Evolutionary conservation across 441 rosid genomes (phyloP), one percentile per base, ranked within the genome.

Genomic region (Cnidoscolus chayamansa): DNA sequence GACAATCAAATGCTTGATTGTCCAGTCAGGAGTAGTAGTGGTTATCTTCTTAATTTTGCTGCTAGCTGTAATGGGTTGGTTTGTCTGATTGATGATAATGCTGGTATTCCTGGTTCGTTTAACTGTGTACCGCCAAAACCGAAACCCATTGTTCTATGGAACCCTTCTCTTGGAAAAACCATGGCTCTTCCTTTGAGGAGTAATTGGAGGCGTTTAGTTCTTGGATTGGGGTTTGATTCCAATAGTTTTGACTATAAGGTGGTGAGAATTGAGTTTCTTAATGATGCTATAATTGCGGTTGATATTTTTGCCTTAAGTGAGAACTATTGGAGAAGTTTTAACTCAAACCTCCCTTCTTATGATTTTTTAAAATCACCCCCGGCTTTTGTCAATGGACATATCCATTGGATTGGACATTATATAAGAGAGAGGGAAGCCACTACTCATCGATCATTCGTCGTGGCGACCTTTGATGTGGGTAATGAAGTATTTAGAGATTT

Each of bases 31-130:
- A 65, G 43, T 61, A 35, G 10, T 32, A 3, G 6, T 13, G 65
- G 47, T 7, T 30, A 32, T 65, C 35, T 48, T 65, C 19, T 65
- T 48, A 43, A 30, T 6, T 5, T 49, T 11, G 57, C 49, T 25
- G 69, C 57, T 49, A 48, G 57, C 16, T 65, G 56, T 65, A 48
- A 65, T 65, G 69, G 69, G 11, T 65, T 65, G 31, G 32, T 65
- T 50, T 65, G 69, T 49, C 49, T 65, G 69, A 19, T 10, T 49
- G 69, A 65, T 64, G 9, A 2, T 2, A 8, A 3, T 40, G 45
- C 7, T 40, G 7, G 7, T 40, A 5, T 5, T 25, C 25, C 25
- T 25, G 25, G 25, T 25, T 25, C 25, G 25, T 25, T 25, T 25
- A 25, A 25, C 25, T 25, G 25, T 25, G 25, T 25, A 25, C 25